These are phyloP conservation scores for Lignosus rhinocerotis DNA, from an alignment of 1,284 basidiomycete genomes.

Conservation along the genomic window DNA sequence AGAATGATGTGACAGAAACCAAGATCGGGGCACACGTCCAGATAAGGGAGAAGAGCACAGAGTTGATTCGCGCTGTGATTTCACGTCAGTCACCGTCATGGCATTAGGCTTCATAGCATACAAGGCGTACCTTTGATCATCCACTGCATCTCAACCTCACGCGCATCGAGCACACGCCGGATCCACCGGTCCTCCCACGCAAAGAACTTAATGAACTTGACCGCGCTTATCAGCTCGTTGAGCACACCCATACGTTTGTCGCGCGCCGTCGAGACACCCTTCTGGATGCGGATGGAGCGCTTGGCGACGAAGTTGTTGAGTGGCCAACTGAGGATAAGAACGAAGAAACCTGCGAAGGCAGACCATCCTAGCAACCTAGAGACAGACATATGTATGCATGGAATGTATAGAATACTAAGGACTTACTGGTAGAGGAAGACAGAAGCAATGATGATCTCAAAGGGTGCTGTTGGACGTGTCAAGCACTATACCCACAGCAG, in stretches of 20 bases:
- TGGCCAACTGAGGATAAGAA: slow-evolving; percentile 75
- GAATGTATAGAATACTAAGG: not conserved
- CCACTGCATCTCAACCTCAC: slow-evolving; percentile 67
- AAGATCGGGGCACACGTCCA: slow-evolving; percentile 70
- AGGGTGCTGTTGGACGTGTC: slow-evolving; percentile 48
- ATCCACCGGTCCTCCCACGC: slow-evolving; percentile 84
- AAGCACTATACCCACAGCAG: not conserved
- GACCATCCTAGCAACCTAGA: slow-evolving; percentile 79
- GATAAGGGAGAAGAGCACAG: slow-evolving; percentile 59
- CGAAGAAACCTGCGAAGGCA: slow-evolving; percentile 83
- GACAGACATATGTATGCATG: slow-evolving; percentile 9
- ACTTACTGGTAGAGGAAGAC: slow-evolving; percentile 72
- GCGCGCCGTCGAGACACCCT: slow-evolving; percentile 68
- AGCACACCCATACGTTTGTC: slow-evolving; percentile 86
- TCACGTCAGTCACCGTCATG: not conserved
- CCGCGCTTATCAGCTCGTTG: slow-evolving; percentile 81
- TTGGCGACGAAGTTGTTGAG: slow-evolving; percentile 67
- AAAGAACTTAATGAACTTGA: slow-evolving; percentile 88
- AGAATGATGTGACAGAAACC: slow-evolving; percentile 71
- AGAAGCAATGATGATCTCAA: slow-evolving; percentile 79
- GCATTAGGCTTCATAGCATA: not conserved
- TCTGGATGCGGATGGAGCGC: slow-evolving; percentile 70
- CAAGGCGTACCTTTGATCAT: slow-evolving; percentile 57
- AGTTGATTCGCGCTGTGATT: slow-evolving; percentile 59
- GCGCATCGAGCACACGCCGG: slow-evolving; percentile 53